phyloP scores from a whole-genome alignment of 2,329 filamentous ascomycete species.

The Thielaviopsis musarum region DNA sequence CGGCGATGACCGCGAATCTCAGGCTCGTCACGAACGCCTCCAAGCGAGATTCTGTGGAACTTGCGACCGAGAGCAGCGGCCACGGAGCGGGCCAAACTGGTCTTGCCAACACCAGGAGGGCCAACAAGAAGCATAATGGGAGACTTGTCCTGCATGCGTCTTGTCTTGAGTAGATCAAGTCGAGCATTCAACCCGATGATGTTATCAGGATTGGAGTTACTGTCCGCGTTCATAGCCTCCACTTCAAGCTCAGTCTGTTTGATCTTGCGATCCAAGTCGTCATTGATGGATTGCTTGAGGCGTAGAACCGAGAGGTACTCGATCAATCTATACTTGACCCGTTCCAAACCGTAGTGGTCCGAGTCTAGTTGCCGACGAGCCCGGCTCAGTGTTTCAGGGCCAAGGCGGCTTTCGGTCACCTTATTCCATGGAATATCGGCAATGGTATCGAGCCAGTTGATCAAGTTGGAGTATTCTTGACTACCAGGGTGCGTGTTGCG shows the following conservation, averaged over 20 bases:
- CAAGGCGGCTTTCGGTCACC: slow-evolving; percentile 70
- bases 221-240: slow-evolving; percentile 19
- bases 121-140: slow-evolving; percentile 88
- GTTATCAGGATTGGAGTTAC: slow-evolving; percentile 20
- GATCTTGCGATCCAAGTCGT: slow-evolving; percentile 66
- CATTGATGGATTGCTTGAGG: slow-evolving; percentile 81
- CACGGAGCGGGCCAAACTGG: slow-evolving; percentile 81
- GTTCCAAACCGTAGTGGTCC: slow-evolving; percentile 91
- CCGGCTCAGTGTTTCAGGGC: slow-evolving; percentile 57
- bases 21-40: slow-evolving; percentile 87
- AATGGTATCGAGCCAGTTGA: slow-evolving; percentile 86
- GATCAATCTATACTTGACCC: slow-evolving; percentile 88
- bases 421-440: slow-evolving; percentile 87
- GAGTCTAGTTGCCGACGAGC: slow-evolving; percentile 85
- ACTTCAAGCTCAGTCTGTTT: slow-evolving; percentile 44
- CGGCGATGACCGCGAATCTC: slow-evolving; percentile 89
- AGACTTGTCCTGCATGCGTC: slow-evolving; percentile 83
- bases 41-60: slow-evolving; percentile 92
- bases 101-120: slow-evolving; percentile 90
- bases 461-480: slow-evolving; percentile 84
- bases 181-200: slow-evolving; percentile 35
- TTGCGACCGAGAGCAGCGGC: slow-evolving; percentile 83
- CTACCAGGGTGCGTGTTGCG: slow-evolving; percentile 94
- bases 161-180: slow-evolving; percentile 59
- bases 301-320: slow-evolving; percentile 95